Evolutionary conservation across 768 basidiomycete genomes (phyloP).

Genomic region (Podaxis sp.): DNA sequence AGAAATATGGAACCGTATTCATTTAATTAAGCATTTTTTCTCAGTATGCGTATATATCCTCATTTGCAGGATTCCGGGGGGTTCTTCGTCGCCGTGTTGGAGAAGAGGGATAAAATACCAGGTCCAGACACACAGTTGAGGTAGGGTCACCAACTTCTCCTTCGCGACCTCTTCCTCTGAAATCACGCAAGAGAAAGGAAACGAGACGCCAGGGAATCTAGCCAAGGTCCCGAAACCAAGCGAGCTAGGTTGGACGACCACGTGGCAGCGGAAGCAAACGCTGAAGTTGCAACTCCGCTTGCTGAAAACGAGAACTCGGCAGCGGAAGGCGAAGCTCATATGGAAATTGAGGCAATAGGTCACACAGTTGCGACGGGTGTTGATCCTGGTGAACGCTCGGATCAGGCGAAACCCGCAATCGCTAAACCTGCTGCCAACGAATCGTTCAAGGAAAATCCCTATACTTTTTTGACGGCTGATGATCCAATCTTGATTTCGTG

Average conservation of each 20-base stretch:
- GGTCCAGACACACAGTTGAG: not conserved
- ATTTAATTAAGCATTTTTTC: not conserved
- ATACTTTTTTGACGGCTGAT: constrained; percentile 70
- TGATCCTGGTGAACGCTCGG: constrained; percentile 12
- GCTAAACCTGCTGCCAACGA: constrained; percentile 25
- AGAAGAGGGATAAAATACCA: constrained; percentile 36
- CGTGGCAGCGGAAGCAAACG: not conserved
- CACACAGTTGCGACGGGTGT: constrained; percentile 12
- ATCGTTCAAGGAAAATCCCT: constrained; percentile 87
- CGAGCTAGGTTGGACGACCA: constrained; percentile 37
- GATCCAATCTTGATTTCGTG: constrained; percentile 71
- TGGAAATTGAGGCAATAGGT: not conserved
- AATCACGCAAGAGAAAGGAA: constrained; percentile 40
- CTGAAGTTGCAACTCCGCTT: constrained; percentile 4
- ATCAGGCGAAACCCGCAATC: constrained; percentile 20
- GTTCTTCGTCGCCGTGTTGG: constrained; percentile 93
- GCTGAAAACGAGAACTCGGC: constrained; percentile 4
- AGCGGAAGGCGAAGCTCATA: not conserved
- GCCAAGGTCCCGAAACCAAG: constrained; percentile 47
- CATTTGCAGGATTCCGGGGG: constrained; percentile 97
- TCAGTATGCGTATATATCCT: constrained; percentile 86
- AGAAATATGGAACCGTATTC: not conserved
- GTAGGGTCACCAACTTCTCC: not conserved
- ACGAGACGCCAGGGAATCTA: constrained; percentile 43
- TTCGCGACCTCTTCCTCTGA: not conserved